Base-by-base conservation (phyloP, 2,329 filamentous ascomycete species). In the Penicillium sp. region DNA sequence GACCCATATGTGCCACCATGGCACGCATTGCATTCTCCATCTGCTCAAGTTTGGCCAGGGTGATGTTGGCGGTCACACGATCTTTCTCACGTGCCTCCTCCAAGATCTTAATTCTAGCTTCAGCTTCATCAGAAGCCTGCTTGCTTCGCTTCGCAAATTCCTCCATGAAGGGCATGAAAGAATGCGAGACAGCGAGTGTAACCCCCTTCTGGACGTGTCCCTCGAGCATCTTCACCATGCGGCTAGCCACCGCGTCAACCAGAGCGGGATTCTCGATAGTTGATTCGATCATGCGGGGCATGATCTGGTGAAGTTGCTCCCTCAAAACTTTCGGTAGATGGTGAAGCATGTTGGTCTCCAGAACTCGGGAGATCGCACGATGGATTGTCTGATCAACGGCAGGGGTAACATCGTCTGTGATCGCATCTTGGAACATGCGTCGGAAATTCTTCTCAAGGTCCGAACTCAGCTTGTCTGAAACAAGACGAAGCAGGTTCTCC, bases 361-460 rank as follows among this genome's bases (percentile, higher is more conserved):
- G 80, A 21, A 27, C 24, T 26, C 14, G 26, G 9, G 27, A 31
- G n/a, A 33, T 26, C 14, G 45, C 27, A 27, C 45, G 27, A 21
- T 48, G 45, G 90, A 33, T 86, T 43, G 87, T 81, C 51, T 87
- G 83, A 41, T 86, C 84, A 55, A 98, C 79, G 31, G 87, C 81
- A 11, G 95, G 93, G 52, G 96, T 80, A 45, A 97, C 85, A 14
- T 86, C 82, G 54, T 86, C 82, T 59, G 90, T 84, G 63, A 96
- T 90, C 72, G 90, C 89, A 48, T 86, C 83, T 47, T 86, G 84
- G 50, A 96, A 87, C 64, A 96, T 90, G 59, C 86, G 87, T 59
- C 86, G 82, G 37, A 97, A 82, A 22, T 90, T 90, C 67, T 89
- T 87, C 73, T 91, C 87, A 24, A 90, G 84, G 55, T 90, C 90